Evolutionary conservation across 768 basidiomycete species (phyloP), one percentile per base, ranked within the genome.

Genomic region (Amanita inopinata): DNA sequence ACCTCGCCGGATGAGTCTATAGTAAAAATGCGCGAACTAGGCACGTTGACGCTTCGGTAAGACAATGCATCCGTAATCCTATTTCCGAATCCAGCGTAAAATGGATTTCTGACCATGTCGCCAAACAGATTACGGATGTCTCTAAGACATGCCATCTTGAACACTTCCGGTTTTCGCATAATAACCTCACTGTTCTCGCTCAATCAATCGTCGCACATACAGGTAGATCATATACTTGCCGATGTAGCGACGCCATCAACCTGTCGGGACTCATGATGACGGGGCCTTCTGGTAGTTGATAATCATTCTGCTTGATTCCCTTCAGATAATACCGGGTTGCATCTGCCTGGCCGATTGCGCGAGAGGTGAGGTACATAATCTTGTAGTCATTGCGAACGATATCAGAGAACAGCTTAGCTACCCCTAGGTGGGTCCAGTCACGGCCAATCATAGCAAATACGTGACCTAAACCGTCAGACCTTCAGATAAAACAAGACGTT

Each of bases 221-320:
- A 2, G 14, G 17, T 33, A 7, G 24, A 34, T 14, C 4, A 5
- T n/a, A n/a, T n/a, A 35, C 78, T 50, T 51, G 90, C 92, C 96
- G 79, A 61, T 98, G 96, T 30, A 98, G 63, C 11, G 89, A 91
- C 7, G 89, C 84, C 74, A 98, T 91, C 43, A 98, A 60, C 15
- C 96, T 73, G 57, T 99, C 94, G 0, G 96, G 96, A 55, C 89
- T 93, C 96, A 97, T 97, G 57, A 98, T 91, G 38, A 99, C 96
- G 3, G 94, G 94, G 0, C 93, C 94, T 53, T 96, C 90, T 0
- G 96, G 96, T n/a, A 98, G 70, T 58, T 91, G 85, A 56, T 96
- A 94, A 51, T 91, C 80, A 49, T 93, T 86, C 65, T 98, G 96
- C 56, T 85, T 89, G 64, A 99, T 90, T 4, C 87, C 86, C 57